phyloP scores from a whole-genome alignment of 1,284 basidiomycete genomes.

The Earliella scabrosa region DNA sequence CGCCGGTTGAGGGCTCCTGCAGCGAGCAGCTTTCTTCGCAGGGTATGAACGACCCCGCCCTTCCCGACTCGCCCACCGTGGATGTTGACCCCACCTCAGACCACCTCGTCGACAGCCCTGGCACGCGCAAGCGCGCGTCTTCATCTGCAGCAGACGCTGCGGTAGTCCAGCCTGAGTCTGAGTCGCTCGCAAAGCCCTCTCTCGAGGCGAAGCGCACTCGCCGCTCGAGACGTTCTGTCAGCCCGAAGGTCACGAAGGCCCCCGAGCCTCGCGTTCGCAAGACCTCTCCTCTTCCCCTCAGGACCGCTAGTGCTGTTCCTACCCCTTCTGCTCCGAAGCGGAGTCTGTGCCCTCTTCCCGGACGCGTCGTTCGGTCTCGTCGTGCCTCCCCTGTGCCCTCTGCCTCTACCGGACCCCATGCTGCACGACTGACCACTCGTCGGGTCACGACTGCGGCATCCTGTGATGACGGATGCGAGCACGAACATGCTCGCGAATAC shows the following conservation, averaged over 20 bases:
- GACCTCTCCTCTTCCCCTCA: not conserved
- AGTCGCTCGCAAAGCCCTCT: too few species aligned
- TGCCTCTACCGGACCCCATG: not conserved
- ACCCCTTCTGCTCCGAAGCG: not conserved
- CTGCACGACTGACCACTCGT: not conserved
- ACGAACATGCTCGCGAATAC: not conserved
- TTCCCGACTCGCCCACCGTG: not conserved
- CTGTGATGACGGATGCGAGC: conserved; percentile 1
- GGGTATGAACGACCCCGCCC: not conserved
- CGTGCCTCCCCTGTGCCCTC: not conserved
- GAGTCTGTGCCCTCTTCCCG: conserved; percentile 3
- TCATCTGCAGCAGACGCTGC: not conserved
- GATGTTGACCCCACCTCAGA: not conserved
- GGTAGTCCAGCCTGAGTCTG: not conserved
- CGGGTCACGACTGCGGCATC: not conserved
- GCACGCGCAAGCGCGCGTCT: conserved; percentile 7
- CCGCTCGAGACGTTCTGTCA: not conserved
- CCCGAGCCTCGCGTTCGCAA: not conserved
- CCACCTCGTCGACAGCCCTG: not conserved
- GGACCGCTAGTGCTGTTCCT: not conserved
- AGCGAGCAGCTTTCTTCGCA: not conserved
- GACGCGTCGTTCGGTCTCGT: not conserved
- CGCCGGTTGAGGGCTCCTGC: not conserved
- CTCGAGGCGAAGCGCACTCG: not conserved
- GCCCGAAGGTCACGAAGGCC: not conserved